phyloP scores from a whole-genome alignment of 192 early-diverging fungal species.

The Linnemannia hyalina region DNA sequence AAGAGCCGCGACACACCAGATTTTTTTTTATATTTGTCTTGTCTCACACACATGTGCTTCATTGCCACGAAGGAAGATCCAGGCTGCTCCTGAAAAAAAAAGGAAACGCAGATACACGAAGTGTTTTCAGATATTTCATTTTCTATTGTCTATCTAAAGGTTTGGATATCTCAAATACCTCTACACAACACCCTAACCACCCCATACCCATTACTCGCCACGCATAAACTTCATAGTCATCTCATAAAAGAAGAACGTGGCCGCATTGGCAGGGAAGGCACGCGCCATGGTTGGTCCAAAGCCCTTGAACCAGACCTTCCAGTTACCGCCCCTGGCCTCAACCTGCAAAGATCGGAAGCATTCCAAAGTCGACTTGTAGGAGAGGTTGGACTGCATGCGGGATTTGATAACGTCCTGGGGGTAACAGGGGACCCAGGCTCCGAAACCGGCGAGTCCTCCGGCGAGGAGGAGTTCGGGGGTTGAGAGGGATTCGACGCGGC shows the following conservation, averaged over 20 bases:
- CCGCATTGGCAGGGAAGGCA: constrained; percentile 88
- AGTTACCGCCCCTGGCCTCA: constrained; percentile 62
- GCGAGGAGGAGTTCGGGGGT: constrained; percentile 87
- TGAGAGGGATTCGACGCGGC: constrained; percentile 74
- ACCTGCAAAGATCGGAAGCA: constrained; percentile 63
- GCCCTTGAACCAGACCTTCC: constrained; percentile 83
- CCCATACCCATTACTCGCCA: constrained; percentile 24
- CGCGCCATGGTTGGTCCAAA: constrained; percentile 86
- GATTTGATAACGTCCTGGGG: constrained; percentile 93
- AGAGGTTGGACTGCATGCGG: constrained; percentile 75
- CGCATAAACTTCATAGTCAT: constrained; percentile 67
- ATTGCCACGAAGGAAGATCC: too few species aligned
- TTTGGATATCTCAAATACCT: too few species aligned
- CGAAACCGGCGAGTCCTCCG: constrained; percentile 95
- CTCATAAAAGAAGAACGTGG: constrained; percentile 84
- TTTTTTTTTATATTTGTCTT: too few species aligned
- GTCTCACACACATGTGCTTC: too few species aligned
- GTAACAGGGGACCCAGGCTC: constrained; percentile 86
- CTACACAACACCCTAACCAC: neutral
- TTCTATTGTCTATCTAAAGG: neutral
- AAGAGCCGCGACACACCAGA: too few species aligned
- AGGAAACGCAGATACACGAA: too few species aligned
- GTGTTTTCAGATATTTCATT: neutral
- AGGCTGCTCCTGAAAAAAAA: too few species aligned
- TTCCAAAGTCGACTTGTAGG: constrained; percentile 51